Evolutionary conservation across 1,139 yeast genomes (phyloP).

Genomic region (Candida gigantensis): DNA sequence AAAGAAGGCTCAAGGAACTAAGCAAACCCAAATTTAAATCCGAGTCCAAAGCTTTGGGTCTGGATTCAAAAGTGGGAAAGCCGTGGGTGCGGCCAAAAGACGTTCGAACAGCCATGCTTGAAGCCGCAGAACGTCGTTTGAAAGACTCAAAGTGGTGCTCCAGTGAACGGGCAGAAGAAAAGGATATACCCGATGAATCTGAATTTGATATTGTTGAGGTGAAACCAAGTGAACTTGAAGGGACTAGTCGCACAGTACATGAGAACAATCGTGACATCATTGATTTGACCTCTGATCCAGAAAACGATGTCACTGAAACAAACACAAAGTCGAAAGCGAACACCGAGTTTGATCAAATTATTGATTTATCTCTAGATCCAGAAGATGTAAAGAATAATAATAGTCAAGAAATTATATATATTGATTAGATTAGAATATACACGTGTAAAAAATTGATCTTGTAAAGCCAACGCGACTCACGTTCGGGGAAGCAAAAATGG

Average conservation of each 20-base stretch:
- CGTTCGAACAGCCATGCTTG: conserved; percentile 52
- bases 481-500: too few relatives aligned
- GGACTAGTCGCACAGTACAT: conserved; percentile 1
- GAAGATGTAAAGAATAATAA: conserved; percentile 1
- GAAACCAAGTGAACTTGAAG: conserved; percentile 9
- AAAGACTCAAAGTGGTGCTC: conserved; percentile 60
- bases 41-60: conserved; percentile 40
- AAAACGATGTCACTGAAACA: conserved; percentile 1
- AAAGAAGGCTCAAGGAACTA: conserved; percentile 40
- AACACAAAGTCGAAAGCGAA: too few relatives aligned
- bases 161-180: conserved; percentile 18
- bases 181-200: conserved; percentile 32
- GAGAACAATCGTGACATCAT: background rate
- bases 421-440: conserved; percentile 21
- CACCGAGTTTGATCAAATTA: conserved; percentile 20
- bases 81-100: conserved; percentile 19
- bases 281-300: conserved; percentile 4
- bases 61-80: conserved; percentile 15
- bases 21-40: conserved; percentile 39
- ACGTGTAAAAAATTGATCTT: too few relatives aligned
- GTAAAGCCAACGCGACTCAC: too few relatives aligned
- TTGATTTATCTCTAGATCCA: conserved; percentile 21
- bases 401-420: conserved; percentile 22
- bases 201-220: conserved; percentile 34
- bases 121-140: conserved; percentile 69